A percentile compares a stretch with the other conserved stretches of the same genome.
Conservation (phyloP, 2,329 filamentous ascomycete species). For the Fusarium albidum region DNA sequence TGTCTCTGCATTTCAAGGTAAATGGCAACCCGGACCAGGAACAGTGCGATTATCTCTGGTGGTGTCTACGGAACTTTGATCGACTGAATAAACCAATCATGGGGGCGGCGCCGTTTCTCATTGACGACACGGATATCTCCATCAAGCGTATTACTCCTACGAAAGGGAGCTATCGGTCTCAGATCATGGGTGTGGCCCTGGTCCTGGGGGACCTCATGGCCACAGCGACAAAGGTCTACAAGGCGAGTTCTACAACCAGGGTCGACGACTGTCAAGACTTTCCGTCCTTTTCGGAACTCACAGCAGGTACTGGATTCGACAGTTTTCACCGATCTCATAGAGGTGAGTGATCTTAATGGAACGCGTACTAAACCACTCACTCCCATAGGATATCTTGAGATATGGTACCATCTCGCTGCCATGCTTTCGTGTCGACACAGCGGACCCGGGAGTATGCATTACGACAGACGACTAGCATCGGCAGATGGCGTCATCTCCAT, state of each 20-base stretch:
- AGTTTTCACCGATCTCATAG: conserved; percentile 16
- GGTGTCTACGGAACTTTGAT: conserved; percentile 18
- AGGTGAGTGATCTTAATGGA: neutral
- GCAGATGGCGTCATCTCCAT: conserved; percentile 12
- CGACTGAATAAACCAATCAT: conserved; percentile 21
- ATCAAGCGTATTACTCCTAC: conserved; percentile 3
- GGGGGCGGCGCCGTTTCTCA: conserved; percentile 19
- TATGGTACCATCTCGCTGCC: conserved; percentile 23
- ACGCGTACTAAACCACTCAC: neutral
- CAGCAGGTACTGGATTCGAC: conserved; percentile 6
- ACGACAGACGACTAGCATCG: conserved; percentile 10
- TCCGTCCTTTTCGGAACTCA: conserved; percentile 10
- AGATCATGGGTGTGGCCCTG: conserved; percentile 8
- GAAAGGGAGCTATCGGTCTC: conserved; percentile 11
- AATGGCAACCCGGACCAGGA: conserved; percentile 7
- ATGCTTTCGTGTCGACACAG: conserved; percentile 23
- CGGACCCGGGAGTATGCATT: conserved; percentile 11
- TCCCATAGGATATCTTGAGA: conserved; percentile 16
- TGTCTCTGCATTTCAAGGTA: conserved; percentile 15
- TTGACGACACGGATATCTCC: conserved; percentile 16
- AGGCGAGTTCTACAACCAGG: conserved; percentile 10
- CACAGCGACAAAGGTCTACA: conserved; percentile 23
- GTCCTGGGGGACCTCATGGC: conserved; percentile 16
- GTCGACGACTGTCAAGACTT: conserved; percentile 15
- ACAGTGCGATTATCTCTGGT: conserved; percentile 17